Percentiles rank a stretch among this genome's conserved stretches.
Evolutionary conservation across 2,329 filamentous ascomycete species (phyloP).

Genomic region (Fusarium xyrophilum): DNA sequence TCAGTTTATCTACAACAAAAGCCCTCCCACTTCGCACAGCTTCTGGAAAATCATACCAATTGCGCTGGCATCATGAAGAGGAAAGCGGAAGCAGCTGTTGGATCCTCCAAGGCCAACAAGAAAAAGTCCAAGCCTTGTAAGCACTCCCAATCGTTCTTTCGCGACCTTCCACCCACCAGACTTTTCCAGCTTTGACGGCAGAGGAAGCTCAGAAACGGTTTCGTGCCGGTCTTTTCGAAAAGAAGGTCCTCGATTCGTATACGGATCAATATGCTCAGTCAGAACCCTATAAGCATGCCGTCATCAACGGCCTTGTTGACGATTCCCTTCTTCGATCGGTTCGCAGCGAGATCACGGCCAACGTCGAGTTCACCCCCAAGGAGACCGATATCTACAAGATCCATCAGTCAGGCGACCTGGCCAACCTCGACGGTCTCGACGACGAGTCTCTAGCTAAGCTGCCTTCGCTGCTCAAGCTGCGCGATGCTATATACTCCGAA

Average conservation of each 20-base stretch:
- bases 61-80: conserved; percentile 59
- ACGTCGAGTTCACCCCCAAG: conserved; percentile 95
- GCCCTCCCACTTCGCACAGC: conserved; percentile 3
- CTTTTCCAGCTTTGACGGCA: conserved; percentile 52
- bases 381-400: conserved; percentile 99
- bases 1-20: conserved; percentile 4
- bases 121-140: conserved; percentile 62
- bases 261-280: conserved; percentile 68
- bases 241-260: conserved; percentile 64
- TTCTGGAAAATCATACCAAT: conserved; percentile 25
- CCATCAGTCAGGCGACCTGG: conserved; percentile 96
- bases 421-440: conserved; percentile 93
- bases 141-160: conserved; percentile 30
- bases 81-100: conserved; percentile 60
- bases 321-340: conserved; percentile 83
- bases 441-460: conserved; percentile 84
- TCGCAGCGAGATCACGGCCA: conserved; percentile 84
- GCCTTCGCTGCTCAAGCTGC: conserved; percentile 87
- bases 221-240: conserved; percentile 69
- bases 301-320: conserved; percentile 83
- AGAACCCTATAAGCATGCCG: conserved; percentile 85
- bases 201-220: conserved; percentile 66
- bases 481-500: conserved; percentile 91
- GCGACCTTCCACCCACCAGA: conserved; percentile 22
- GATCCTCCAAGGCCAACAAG: conserved; percentile 53